Conservation (phyloP, 805 yeast species). For the Schwanniomyces polymorphus region DNA sequence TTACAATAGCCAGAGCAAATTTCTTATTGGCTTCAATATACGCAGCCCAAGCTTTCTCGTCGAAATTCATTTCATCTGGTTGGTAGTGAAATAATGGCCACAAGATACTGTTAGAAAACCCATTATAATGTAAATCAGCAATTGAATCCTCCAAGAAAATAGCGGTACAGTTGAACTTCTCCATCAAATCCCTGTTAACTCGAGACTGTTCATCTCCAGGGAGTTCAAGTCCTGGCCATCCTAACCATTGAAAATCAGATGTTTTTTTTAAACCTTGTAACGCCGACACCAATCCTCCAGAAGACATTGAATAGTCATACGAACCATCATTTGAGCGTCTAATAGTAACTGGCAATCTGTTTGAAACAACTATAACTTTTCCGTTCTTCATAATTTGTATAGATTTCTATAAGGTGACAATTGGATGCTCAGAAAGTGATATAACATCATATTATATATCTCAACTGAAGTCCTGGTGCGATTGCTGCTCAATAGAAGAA, state of each 20-base stretch:
- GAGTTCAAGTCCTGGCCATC: slow-evolving; percentile 91
- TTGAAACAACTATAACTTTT: slow-evolving; percentile 88
- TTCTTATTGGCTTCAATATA: slow-evolving; percentile 87
- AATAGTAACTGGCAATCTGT: slow-evolving; percentile 93
- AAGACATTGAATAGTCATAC: slow-evolving; percentile 87
- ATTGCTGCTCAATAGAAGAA: not conserved
- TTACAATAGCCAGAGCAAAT: slow-evolving; percentile 74
- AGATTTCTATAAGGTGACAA: not conserved
- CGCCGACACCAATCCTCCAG: slow-evolving; percentile 97
- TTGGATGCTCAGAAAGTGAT: not conserved
- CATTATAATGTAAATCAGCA: slow-evolving; percentile 96
- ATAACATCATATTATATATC: not conserved
- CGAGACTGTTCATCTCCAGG: slow-evolving; percentile 70
- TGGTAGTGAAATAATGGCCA: slow-evolving; percentile 99
- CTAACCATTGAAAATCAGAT: slow-evolving; percentile 92
- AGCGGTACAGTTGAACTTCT: slow-evolving; percentile 86
- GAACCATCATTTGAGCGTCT: slow-evolving; percentile 58
- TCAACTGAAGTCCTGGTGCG: not conserved
- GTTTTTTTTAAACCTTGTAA: slow-evolving; percentile 84
- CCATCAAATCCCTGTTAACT: slow-evolving; percentile 69
- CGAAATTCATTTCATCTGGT: slow-evolving; percentile 98
- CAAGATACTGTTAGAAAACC: slow-evolving; percentile 88
- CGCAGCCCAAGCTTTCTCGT: slow-evolving; percentile 97
- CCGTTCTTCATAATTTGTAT: slow-evolving; percentile 34
- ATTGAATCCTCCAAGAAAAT: slow-evolving; percentile 83